Base-by-base conservation (phyloP, 331 rosid genomes). In the Quercus tomentella region DNA sequence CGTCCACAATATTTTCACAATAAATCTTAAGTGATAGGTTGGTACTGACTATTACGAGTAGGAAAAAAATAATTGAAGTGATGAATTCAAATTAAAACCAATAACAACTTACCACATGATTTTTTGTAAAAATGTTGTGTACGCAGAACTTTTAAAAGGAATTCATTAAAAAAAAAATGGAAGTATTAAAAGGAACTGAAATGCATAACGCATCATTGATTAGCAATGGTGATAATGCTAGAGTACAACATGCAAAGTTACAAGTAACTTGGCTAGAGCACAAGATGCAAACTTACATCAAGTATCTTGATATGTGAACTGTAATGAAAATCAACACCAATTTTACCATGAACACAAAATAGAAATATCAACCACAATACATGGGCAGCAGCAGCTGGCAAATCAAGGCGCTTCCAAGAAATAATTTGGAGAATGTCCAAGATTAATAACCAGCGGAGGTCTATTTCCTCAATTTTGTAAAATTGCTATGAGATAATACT, bases 321-420 rank as follows among this genome's bases (percentile, higher is more conserved):
- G 2, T 4, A 30, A 65, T 30, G 35, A 17, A 15, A 30, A 7
- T 23, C 33, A 11, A 23, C 45, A 8, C 43, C 70, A 65, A 3
- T 30, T 30, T 30, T 17, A 65, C 49, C 7, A 65, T 25, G 2
- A 30, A 7, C 5, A 6, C 51, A 67, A 33, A 33, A 67, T 22
- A 33, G 51, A 67, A 28, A 35, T 9, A 16, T 6, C 28, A 67
- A 37, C 18, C 41, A 63, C 70, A 63, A 15, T 26, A 28, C 43
- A 63, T 28, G 41, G 17, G 41, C 70, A 0, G 2, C 70, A 20
- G 52, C 72, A 35, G 72, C 72, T 67, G 72, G 51, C 52, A 67
- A 33, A 67, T 35, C 72, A 35, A 67, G 72, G 72, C 72, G 52
- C 21, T n/a, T 67, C 72, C 72, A 67, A n/a, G 52, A 67, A 35